Base-by-base conservation (phyloP, 2,329 filamentous ascomycete genomes). In the Dissoconium aciculare region DNA sequence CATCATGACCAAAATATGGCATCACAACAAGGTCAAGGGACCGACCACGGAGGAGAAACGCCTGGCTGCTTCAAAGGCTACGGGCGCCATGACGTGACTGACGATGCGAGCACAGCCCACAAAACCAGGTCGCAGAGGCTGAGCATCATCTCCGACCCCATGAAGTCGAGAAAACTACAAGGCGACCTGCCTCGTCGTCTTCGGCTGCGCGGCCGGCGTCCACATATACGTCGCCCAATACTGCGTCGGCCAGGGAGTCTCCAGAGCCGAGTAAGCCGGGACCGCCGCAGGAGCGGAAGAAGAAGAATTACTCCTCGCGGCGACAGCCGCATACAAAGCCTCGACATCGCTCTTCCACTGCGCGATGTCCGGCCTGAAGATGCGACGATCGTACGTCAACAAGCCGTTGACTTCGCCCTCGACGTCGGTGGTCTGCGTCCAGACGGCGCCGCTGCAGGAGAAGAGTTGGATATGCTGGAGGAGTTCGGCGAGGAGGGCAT, bases 381-480 rank as follows among this genome's bases (percentile, higher is more conserved):
- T 35, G 0, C 74, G 59, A 1, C 76, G 66, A 49, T 81, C 75
- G 28, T 50, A 50, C 2, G 74, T 78, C 41, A 78, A 50, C 34
- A 82, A 56, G 0, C 77, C 77, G 41, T 81, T 82, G 5, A 81
- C 71, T 49, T 81, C 77, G 4, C 75, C 76, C 48, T 81, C 76
- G 0, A 81, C 76, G 42, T 81, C 77, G 0, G 72, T 78, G 0
- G 75, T 81, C 57, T 81, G 76, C 1, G 77, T 81, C 66, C 74
- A 81, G 0, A 81, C 66, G 8, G 67, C 77, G 0, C 69, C 76
- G 17, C 68, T 76, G 53, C 77, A 81, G 0, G 69, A 62, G 33
- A 63, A 79, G 8, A 53, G 54, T 35, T 69, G 60, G 9, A 62
- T 51, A 36, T 69, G 66, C 2, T 63, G 60, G 9, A 49, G 44